Conservation (phyloP, 352 stramenopile genomes). For the Pythium rhizo-oryzae region DNA sequence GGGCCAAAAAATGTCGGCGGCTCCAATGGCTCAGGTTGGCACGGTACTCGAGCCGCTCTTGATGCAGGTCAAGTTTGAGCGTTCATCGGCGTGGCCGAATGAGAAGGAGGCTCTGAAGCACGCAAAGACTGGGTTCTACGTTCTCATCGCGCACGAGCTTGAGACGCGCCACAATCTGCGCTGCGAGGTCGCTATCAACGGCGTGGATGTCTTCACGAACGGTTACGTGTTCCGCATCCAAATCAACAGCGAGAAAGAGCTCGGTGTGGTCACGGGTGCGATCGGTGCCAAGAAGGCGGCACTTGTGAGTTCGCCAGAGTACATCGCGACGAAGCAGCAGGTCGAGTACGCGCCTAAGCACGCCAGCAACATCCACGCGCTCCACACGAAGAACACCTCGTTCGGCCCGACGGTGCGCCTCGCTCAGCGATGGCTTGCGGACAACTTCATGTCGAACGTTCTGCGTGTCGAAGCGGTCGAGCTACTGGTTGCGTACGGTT, state of each 20-base stretch:
- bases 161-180: slow-evolving; percentile 58
- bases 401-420: slow-evolving; percentile 82
- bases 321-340: slow-evolving; percentile 63
- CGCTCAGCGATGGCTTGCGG: slow-evolving; percentile 78
- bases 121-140: slow-evolving; percentile 90
- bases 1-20: slow-evolving; percentile 53
- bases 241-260: slow-evolving; percentile 81
- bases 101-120: slow-evolving; percentile 78
- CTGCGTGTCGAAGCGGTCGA: slow-evolving; percentile 76
- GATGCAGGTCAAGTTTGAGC: slow-evolving; percentile 83
- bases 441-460: slow-evolving; percentile 77
- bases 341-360: slow-evolving; percentile 67
- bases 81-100: slow-evolving; percentile 86
- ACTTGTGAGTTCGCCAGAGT: slow-evolving; percentile 65
- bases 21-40: slow-evolving; percentile 62
- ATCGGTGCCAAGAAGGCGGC: slow-evolving; percentile 56
- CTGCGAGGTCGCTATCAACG: slow-evolving; percentile 74
- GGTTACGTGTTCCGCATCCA: slow-evolving; percentile 86
- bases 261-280: slow-evolving; percentile 61
- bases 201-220: slow-evolving; percentile 80
- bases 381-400: slow-evolving; percentile 79
- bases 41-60: slow-evolving; percentile 76
- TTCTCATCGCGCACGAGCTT: slow-evolving; percentile 84
- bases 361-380: slow-evolving; percentile 68
- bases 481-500: slow-evolving; percentile 78